Conservation (phyloP, 768 basidiomycete genomes). For the Tulasnella calospora region DNA sequence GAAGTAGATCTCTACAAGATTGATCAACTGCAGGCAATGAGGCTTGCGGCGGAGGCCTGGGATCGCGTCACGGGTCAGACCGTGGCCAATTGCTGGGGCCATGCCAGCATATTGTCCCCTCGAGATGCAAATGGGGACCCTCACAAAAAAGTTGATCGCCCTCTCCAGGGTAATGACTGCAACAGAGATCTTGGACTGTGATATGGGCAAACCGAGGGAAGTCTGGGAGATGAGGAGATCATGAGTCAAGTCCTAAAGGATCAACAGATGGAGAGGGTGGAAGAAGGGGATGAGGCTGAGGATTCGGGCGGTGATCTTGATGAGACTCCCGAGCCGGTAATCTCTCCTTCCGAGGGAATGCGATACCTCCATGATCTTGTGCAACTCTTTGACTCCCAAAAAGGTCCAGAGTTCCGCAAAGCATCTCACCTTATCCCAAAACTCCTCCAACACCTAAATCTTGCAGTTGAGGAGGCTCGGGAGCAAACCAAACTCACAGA, state of each 20-base stretch:
- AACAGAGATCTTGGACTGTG: background rate
- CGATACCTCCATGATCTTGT: background rate
- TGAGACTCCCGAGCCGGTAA: background rate
- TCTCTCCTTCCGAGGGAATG: background rate
- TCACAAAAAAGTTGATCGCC: background rate
- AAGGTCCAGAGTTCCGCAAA: background rate
- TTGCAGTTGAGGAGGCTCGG: background rate
- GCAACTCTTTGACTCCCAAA: background rate
- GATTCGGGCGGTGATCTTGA: background rate
- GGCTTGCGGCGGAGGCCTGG: constrained; percentile 38
- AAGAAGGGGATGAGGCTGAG: background rate
- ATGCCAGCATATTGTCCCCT: constrained; percentile 21
- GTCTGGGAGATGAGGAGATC: background rate
- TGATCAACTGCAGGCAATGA: constrained; percentile 42
- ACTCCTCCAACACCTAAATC: background rate
- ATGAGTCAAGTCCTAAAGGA: background rate
- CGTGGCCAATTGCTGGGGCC: constrained; percentile 42
- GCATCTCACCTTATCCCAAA: background rate
- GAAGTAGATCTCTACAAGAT: constrained; percentile 38
- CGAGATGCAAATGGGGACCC: background rate
- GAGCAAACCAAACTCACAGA: background rate
- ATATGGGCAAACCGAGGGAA: background rate
- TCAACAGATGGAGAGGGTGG: background rate
- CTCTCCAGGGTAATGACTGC: background rate
- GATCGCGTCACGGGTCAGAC: constrained; percentile 35